Evolutionary conservation across 306 rosid species (phyloP), one percentile per base, ranked within the genome.

Genomic region (Vicia faba): DNA sequence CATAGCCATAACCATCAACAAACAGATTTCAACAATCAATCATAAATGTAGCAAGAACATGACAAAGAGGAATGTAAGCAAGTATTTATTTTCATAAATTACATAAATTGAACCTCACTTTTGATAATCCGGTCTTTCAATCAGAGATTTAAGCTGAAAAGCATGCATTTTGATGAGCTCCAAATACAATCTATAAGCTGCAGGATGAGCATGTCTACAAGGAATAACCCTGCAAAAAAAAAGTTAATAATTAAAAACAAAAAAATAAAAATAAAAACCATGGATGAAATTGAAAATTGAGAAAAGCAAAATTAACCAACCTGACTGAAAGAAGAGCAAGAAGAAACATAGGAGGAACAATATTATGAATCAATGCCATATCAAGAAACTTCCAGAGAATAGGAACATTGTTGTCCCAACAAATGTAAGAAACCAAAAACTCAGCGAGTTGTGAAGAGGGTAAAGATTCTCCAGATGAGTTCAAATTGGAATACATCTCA

Each of bases 321-420:
- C 96, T 90, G 61, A 71, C 20, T 23, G 97, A 82, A 49, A 93
- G 96, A 29, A 88, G 85, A 79, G 99, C 86, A 49, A 93, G 89
- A 69, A 90, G 84, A 6, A 88, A 87, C 89, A 93, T 31, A 3
- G 99, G 96, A 15, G 97, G 96, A 23, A 86, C 95, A 45, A 90
- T 84, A 28, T 78, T 85, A 64, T 88, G 78, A 63, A 61, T 61
- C 59, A 93, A 36, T 2, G 99, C 99, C 71, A 84, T 86, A 38
- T 93, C 99, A 8, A 93, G 87, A 71, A 90, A 93, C 90, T 93
- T 93, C 99, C 99, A 93, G 20, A 81, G 35, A 64, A 86, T 77
- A 51, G 99, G 97, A 16, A 88, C 95, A 78, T 93, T 90, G 71
- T 93, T 90, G 0, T 90, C 96, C 99, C 99, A 93, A 55, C 84